Evolutionary conservation across 2,329 filamentous ascomycete species (phyloP).

Genomic region (Ceratocystiopsis sp.): DNA sequence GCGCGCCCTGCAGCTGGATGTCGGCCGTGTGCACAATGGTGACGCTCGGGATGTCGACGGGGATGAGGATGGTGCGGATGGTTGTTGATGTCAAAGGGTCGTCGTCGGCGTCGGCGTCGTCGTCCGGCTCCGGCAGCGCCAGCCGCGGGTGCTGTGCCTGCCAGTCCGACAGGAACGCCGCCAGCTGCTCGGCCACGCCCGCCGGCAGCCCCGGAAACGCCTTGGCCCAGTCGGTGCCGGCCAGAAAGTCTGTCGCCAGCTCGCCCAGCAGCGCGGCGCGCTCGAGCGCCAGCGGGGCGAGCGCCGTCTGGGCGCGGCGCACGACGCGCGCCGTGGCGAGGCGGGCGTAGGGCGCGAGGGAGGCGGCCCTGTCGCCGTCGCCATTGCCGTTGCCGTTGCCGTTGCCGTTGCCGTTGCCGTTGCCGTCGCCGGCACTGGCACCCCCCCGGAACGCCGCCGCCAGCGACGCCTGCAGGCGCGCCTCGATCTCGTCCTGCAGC

Average conservation of each 20-base stretch:
- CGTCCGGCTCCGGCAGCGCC: conserved; percentile 15
- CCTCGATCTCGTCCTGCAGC: conserved; percentile 54
- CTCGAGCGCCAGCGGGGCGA: conserved; percentile 38
- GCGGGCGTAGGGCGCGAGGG: conserved; percentile 1
- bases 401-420: too few relatives aligned
- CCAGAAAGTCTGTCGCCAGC: conserved; percentile 31
- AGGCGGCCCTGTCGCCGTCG: conserved; percentile 9
- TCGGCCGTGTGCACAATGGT: conserved; percentile 69
- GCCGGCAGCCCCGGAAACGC: conserved; percentile 30
- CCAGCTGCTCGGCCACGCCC: conserved; percentile 15
- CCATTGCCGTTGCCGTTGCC: too few relatives aligned
- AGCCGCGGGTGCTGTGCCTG: conserved; percentile 18
- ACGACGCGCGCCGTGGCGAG: conserved; percentile 20
- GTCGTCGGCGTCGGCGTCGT: too few relatives aligned
- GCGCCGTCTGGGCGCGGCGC: conserved; percentile 22
- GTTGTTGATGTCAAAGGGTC: too few relatives aligned
- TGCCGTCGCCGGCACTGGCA: too few relatives aligned
- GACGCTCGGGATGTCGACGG: conserved; percentile 74
- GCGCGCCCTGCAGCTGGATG: conserved; percentile 32
- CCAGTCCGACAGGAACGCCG: conserved; percentile 22
- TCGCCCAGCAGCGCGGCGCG: conserved; percentile 35
- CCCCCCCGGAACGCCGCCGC: conserved; percentile 18
- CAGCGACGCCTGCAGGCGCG: conserved; percentile 28
- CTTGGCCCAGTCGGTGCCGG: conserved; percentile 27
- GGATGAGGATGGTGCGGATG: conserved; percentile 57